phyloP scores from a whole-genome alignment of 2,329 filamentous ascomycete species.

The Xylaria sp. region DNA sequence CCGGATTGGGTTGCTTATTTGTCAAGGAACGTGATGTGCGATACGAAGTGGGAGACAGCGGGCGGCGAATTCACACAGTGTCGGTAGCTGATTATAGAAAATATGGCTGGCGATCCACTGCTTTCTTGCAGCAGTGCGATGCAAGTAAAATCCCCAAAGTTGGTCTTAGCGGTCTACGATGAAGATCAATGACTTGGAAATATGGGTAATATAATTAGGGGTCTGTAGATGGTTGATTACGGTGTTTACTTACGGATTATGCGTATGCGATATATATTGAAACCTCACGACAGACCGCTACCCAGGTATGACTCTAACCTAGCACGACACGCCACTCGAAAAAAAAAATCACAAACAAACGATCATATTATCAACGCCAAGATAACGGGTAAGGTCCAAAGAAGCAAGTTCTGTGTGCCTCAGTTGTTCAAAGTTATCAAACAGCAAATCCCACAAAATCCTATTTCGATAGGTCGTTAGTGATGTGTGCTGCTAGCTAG shows the following conservation, averaged over 20 bases:
- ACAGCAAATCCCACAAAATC: constrained; percentile 8
- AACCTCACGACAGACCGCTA: too few species aligned
- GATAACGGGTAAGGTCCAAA: constrained; percentile 10
- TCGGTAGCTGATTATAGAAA: constrained; percentile 8
- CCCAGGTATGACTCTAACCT: too few species aligned
- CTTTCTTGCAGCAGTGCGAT: constrained; percentile 20
- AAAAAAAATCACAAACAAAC: constrained; percentile 10
- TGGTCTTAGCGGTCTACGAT: not conserved
- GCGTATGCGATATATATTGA: not conserved
- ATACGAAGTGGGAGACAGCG: constrained; percentile 25
- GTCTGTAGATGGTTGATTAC: not conserved
- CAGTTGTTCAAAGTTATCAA: not conserved
- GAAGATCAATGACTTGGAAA: not conserved
- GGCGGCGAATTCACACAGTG: constrained; percentile 28
- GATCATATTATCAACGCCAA: constrained; percentile 19
- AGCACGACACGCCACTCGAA: not conserved
- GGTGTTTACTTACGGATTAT: not conserved
- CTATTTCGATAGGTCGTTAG: not conserved
- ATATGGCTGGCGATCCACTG: constrained; percentile 15
- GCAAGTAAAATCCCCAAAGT: constrained; percentile 3
- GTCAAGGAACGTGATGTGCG: constrained; percentile 13
- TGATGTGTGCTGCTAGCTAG: not conserved
- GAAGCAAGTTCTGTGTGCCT: not conserved
- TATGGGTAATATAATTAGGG: not conserved
- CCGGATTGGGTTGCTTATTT: constrained; percentile 26